Evolutionary conservation across 768 basidiomycete genomes (phyloP).

Genomic region (Mrakia frigida): DNA sequence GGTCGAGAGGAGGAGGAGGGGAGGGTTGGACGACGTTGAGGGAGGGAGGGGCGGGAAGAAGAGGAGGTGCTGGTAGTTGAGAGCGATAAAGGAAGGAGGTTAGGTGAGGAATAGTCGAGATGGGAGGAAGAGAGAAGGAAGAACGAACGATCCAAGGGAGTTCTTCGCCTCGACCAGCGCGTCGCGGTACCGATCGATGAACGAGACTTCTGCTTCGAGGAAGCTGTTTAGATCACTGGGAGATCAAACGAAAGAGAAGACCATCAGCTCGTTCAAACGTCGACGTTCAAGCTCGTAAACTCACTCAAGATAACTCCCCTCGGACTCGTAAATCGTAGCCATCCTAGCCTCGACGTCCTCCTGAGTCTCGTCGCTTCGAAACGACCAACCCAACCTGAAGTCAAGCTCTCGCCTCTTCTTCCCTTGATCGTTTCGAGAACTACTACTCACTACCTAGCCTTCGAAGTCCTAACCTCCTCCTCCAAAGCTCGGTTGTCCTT

Average conservation of each 20-base stretch:
- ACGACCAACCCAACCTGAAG: slow-evolving; percentile 3
- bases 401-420: neutral
- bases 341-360: slow-evolving; percentile 80
- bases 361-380: slow-evolving; percentile 69
- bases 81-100: neutral
- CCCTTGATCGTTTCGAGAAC: neutral
- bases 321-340: slow-evolving; percentile 71
- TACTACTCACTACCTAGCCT: slow-evolving; percentile 63
- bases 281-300: neutral
- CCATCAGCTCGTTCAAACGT: neutral
- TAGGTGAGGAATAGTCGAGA: neutral
- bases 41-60: slow-evolving; percentile 31
- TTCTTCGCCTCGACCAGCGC: slow-evolving; percentile 63
- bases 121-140: no score
- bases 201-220: slow-evolving; percentile 68
- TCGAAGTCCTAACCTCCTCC: slow-evolving; percentile 68
- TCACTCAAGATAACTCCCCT: slow-evolving; percentile 58
- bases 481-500: slow-evolving; percentile 68
- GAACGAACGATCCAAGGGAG: slow-evolving; percentile 30
- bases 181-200: slow-evolving; percentile 66
- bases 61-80: neutral
- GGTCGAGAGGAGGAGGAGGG: neutral
- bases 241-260: neutral
- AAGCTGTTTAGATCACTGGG: slow-evolving; percentile 59
- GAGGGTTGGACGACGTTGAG: neutral